Base-by-base conservation (phyloP, 257 asterid genomes). In the Solanum ossicruentum region DNA sequence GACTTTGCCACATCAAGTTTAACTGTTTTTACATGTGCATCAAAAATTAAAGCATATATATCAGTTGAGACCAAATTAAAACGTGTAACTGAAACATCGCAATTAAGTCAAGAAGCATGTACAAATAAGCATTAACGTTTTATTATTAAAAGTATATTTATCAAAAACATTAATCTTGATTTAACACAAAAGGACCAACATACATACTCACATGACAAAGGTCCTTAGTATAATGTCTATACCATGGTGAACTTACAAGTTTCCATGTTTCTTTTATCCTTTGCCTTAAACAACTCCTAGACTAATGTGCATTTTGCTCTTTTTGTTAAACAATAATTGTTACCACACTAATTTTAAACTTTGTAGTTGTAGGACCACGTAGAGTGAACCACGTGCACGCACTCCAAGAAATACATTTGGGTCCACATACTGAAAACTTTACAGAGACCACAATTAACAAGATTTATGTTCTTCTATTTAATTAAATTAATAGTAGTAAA, bases 1-100 rank as follows among this genome's bases (percentile, higher is more conserved):
- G 39, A 36, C 39, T 36, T 1, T 28, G 32, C 3, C 32, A 28
- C 3, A 2, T 28, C 3, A 28, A 32, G 36, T 32, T 2, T 32
- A 36, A 36, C 41, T 36, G 41, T 4, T 5, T 36, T 36, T 5
- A 36, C 6, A 4, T 4, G 39, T 4, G 6, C 41, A 21, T 60
- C 0, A 1, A 60, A 60, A n/a, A 9, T 10, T 58, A 0, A 58
- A n/a, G 3, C 3, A 57, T 1, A 3, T 0, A 56, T 56, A 0
- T 56, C 12, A 57, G 0, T 20, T 57, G 3, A 6, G 26, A 57
- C 1, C 6, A 18, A 3, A 12, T 43, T 43, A 43, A 43, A 47
- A 10, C 15, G 6, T 7, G 9, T 69, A 4, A 67, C 1, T 32
- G 0, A 26, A 26, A 65, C 1, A 2, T 65, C 7, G 10, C 0